These are phyloP conservation scores for Ogataea neopini DNA, from an alignment of 805 yeast species.

Conservation along the genomic window DNA sequence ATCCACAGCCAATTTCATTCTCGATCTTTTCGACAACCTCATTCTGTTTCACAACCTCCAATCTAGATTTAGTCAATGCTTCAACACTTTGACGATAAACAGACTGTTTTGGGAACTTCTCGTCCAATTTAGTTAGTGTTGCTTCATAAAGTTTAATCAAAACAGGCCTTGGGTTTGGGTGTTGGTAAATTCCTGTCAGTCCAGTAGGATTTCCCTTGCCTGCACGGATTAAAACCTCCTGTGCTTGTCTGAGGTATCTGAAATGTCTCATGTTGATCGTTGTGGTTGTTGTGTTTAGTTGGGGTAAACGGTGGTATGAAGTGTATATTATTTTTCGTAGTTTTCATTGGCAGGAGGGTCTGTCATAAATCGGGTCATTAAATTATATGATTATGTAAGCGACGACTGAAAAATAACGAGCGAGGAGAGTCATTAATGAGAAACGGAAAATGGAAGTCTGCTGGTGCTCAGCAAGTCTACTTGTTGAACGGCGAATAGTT, in stretches of 20 bases:
- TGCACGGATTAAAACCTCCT: constrained; percentile 51
- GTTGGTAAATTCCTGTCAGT: constrained; percentile 72
- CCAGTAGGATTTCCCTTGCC: constrained; percentile 77
- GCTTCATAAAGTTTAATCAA: constrained; percentile 67
- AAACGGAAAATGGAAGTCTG: not conserved
- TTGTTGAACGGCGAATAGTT: no score
- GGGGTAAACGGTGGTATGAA: no score
- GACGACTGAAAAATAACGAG: not conserved
- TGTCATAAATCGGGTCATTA: not conserved
- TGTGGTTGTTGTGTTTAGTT: not conserved
- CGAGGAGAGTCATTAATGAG: not conserved
- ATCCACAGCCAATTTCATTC: constrained; percentile 73
- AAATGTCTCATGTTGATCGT: constrained; percentile 38
- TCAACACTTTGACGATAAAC: constrained; percentile 76
- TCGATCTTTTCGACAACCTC: constrained; percentile 69
- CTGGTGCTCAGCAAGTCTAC: not conserved
- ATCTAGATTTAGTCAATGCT: constrained; percentile 68
- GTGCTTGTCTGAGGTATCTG: constrained; percentile 42
- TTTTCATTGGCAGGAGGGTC: constrained; percentile 3
- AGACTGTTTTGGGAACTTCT: constrained; percentile 68
- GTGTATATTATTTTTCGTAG: not conserved
- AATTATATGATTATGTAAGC: not conserved
- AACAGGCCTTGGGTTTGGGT: constrained; percentile 84
- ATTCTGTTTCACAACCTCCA: constrained; percentile 60
- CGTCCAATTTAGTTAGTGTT: constrained; percentile 59